These are phyloP conservation scores for Oxyria digyna DNA, from an alignment of 148 eudicot species.

Conservation along the genomic window DNA sequence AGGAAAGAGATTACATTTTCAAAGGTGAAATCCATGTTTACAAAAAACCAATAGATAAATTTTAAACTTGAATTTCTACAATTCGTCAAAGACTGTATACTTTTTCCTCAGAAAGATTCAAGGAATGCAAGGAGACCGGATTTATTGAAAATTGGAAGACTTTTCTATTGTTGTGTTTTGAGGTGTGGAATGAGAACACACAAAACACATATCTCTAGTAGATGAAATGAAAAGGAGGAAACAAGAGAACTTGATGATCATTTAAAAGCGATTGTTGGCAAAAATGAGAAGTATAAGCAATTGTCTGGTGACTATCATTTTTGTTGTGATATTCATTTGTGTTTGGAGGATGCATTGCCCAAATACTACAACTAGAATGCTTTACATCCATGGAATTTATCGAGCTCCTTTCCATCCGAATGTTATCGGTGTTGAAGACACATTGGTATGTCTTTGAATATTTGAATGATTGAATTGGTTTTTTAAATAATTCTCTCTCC, in stretches of 20 bases:
- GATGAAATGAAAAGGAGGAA: conserved; percentile 8
- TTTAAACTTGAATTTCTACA: background rate
- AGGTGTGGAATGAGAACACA: background rate
- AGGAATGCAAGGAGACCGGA: no score
- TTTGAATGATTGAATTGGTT: background rate
- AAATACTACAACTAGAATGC: background rate
- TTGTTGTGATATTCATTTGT: background rate
- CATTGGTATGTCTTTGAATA: background rate
- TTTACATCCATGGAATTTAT: background rate
- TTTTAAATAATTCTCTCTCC: no score
- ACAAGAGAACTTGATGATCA: background rate
- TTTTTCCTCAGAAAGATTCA: background rate
- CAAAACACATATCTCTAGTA: background rate
- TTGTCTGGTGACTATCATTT: background rate
- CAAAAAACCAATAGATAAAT: background rate
- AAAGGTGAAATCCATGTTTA: background rate
- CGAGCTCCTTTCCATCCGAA: background rate
- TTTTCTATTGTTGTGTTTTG: background rate
- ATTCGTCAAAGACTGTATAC: background rate
- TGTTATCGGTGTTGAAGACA: background rate
- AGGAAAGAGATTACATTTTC: background rate
- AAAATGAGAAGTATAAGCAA: background rate
- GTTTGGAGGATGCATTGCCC: background rate
- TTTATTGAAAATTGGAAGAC: background rate
- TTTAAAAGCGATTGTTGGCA: background rate